phyloP scores from a whole-genome alignment of 495 filamentous ascomycete species.

The Daldinia decipiens region DNA sequence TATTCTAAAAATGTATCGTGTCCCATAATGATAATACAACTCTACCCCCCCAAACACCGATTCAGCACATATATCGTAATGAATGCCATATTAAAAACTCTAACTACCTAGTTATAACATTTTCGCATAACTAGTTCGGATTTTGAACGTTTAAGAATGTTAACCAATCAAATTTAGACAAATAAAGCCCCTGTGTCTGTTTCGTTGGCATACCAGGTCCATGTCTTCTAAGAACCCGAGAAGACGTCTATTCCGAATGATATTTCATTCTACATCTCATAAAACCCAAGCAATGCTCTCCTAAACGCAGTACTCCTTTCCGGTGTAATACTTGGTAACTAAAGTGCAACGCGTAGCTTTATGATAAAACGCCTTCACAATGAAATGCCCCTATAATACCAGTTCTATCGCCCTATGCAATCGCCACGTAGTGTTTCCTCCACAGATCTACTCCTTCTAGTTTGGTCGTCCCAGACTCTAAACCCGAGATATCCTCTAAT shows the following conservation, averaged over 20 bases:
- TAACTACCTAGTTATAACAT: too few species aligned
- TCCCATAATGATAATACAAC: constrained; percentile 18
- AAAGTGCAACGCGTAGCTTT: neutral
- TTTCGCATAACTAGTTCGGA: too few species aligned
- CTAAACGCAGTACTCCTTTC: constrained; percentile 6
- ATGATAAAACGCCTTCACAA: constrained; percentile 11
- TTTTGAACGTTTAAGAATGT: too few species aligned
- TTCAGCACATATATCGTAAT: neutral
- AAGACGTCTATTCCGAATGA: neutral
- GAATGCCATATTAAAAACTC: too few species aligned
- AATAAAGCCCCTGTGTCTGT: too few species aligned
- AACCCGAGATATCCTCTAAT: constrained; percentile 54
- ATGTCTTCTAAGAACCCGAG: neutral
- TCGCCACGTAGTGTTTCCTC: constrained; percentile 44
- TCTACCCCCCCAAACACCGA: neutral
- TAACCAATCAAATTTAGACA: too few species aligned
- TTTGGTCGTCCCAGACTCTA: constrained; percentile 44
- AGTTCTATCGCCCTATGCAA: constrained; percentile 30
- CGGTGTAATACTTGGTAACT: neutral
- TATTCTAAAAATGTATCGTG: neutral
- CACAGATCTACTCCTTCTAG: constrained; percentile 35
- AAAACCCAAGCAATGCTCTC: neutral
- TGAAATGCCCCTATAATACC: constrained; percentile 25
- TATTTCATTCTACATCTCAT: neutral
- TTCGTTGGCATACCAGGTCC: neutral